Percentiles rank a stretch among this genome's conserved stretches.
phyloP scores from a whole-genome alignment of 306 rosid genomes.

The Rubus parviflorus region DNA sequence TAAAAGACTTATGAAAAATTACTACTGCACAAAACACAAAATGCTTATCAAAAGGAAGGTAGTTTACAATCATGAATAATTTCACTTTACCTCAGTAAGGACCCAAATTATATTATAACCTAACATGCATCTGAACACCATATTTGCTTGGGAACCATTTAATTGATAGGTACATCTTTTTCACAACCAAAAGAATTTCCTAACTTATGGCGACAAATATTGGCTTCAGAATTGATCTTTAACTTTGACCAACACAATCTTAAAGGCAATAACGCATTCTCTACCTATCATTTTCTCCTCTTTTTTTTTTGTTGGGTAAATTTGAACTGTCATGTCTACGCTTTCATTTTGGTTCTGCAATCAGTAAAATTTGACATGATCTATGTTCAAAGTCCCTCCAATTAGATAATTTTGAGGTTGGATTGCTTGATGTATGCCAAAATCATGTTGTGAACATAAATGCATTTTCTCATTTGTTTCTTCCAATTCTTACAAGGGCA shows the following conservation, averaged over 20 bases:
- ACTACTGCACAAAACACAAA: slow-evolving; percentile 4
- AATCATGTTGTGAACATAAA: not conserved
- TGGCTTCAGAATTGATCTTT: not conserved
- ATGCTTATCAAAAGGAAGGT: not conserved
- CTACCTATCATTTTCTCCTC: too few relatives aligned
- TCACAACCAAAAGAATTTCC: not conserved
- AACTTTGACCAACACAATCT: too few relatives aligned
- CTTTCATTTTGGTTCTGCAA: not conserved
- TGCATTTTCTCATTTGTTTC: not conserved
- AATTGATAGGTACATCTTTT: not conserved
- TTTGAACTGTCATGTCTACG: not conserved
- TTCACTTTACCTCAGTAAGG: not conserved
- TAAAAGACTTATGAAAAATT: not conserved
- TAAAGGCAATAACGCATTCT: too few relatives aligned
- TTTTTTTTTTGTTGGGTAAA: too few relatives aligned
- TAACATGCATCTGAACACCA: not conserved
- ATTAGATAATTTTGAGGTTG: not conserved
- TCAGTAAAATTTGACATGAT: not conserved
- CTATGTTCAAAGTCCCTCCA: too few relatives aligned
- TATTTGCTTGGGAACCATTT: not conserved
- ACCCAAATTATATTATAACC: not conserved
- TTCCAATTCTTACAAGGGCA: not conserved
- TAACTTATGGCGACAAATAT: not conserved
- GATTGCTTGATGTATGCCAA: too few relatives aligned
- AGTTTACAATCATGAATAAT: not conserved